Evolutionary conservation across 805 yeast species (phyloP).

Genomic region (Saitoella complicata): DNA sequence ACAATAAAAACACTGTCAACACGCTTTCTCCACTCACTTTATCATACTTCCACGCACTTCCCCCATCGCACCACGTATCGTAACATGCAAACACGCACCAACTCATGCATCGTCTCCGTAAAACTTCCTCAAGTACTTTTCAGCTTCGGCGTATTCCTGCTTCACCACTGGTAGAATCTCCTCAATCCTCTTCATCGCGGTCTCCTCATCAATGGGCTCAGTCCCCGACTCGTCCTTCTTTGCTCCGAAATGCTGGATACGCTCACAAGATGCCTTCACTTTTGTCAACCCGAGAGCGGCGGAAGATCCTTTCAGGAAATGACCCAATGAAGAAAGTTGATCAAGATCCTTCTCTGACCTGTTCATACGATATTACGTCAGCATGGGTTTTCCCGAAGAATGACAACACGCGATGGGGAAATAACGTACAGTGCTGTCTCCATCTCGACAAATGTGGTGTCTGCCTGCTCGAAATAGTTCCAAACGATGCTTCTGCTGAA

Average conservation of each 20-base stretch:
- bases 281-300: constrained; percentile 78
- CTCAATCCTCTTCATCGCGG: constrained; percentile 20
- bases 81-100: too few species aligned
- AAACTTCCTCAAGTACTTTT: constrained; percentile 16
- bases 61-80: too few species aligned
- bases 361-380: neutral
- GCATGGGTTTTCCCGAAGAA: neutral
- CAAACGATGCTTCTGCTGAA: constrained; percentile 63
- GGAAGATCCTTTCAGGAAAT: constrained; percentile 86
- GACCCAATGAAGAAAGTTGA: constrained; percentile 64
- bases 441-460: constrained; percentile 59
- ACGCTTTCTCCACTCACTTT: too few species aligned
- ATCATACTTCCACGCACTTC: too few species aligned
- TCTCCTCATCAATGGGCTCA: constrained; percentile 17
- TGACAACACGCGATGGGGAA: neutral
- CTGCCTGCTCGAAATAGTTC: constrained; percentile 81
- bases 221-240: constrained; percentile 25
- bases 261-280: constrained; percentile 77
- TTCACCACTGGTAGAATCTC: constrained; percentile 18
- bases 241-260: constrained; percentile 80
- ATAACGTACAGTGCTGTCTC: constrained; percentile 30
- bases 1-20: too few species aligned
- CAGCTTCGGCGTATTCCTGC: constrained; percentile 22
- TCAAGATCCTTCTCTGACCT: constrained; percentile 25
- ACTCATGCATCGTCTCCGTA: constrained; percentile 8